phyloP scores from a whole-genome alignment of 257 asterid genomes.

The Primulina eburnea region DNA sequence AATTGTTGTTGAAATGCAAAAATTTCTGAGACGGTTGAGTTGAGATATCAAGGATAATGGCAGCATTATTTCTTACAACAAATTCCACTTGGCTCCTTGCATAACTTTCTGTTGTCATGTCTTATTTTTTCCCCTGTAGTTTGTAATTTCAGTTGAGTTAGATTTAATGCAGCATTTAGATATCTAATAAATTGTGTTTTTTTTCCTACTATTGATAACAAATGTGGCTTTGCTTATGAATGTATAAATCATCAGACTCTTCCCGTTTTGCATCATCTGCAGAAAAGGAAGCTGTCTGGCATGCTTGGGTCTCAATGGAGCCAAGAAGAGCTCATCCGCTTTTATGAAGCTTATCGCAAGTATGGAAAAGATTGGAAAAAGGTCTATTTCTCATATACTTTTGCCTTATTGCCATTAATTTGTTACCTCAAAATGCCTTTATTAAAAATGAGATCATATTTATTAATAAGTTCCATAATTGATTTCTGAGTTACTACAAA shows the following conservation, averaged over 20 bases:
- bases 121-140: background rate
- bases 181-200: background rate
- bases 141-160: background rate
- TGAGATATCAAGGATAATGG: background rate
- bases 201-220: too few relatives aligned
- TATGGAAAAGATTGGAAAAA: constrained; percentile 50
- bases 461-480: background rate
- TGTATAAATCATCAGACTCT: background rate
- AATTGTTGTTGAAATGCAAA: background rate
- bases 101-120: background rate
- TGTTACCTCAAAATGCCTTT: background rate
- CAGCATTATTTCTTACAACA: background rate
- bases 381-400: constrained; percentile 27
- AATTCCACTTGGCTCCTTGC: background rate
- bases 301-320: constrained; percentile 50
- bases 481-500: background rate
- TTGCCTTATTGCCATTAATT: background rate
- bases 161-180: background rate
- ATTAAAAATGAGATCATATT: too few relatives aligned
- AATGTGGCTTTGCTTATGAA: background rate
- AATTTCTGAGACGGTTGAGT: background rate
- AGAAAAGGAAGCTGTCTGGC: constrained; percentile 48
- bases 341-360: constrained; percentile 50
- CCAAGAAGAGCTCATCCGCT: constrained; percentile 40
- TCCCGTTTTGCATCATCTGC: constrained; percentile 17